phyloP scores from a whole-genome alignment of 1,284 basidiomycete species.

The Apiotrichum montevideense region DNA sequence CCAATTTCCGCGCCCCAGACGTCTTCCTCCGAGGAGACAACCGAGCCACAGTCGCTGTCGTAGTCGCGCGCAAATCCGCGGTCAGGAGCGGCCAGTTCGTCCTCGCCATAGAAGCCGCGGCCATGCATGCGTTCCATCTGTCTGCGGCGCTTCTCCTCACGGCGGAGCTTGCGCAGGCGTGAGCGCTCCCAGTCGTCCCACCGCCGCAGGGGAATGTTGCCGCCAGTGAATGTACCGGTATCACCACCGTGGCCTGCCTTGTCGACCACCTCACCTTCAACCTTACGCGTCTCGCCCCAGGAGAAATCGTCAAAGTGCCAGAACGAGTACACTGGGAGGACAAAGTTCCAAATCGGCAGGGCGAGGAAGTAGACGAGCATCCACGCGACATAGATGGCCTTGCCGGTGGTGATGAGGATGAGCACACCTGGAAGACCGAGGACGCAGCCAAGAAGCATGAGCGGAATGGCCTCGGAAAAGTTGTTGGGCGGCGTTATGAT shows the following conservation, averaged over 20 bases:
- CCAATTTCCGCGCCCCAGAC: slow-evolving; percentile 66
- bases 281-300: slow-evolving; percentile 98
- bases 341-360: slow-evolving; percentile 90
- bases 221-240: slow-evolving; percentile 55
- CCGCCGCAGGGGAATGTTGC: slow-evolving; percentile 75
- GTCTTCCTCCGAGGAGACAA: slow-evolving; percentile 84
- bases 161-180: slow-evolving; percentile 80
- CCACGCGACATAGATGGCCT: slow-evolving; percentile 94
- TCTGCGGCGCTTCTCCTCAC: slow-evolving; percentile 76
- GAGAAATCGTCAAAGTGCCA: slow-evolving; percentile 98
- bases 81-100: slow-evolving; percentile 46
- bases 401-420: slow-evolving; percentile 88
- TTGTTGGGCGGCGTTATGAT: slow-evolving; percentile 71
- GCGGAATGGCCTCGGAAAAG: slow-evolving; percentile 90
- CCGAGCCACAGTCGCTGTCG: slow-evolving; percentile 57
- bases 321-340: slow-evolving; percentile 89
- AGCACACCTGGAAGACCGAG: slow-evolving; percentile 88
- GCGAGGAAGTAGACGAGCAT: slow-evolving; percentile 92
- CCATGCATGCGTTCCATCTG: slow-evolving; percentile 64
- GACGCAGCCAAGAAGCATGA: slow-evolving; percentile 81
- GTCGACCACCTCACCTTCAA: slow-evolving; percentile 74
- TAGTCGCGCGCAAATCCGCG: slow-evolving; percentile 36
- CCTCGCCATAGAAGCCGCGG: slow-evolving; percentile 48
- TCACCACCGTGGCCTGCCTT: slow-evolving; percentile 58
- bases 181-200: slow-evolving; percentile 99